These are phyloP conservation scores for Durusdinium trenchii DNA, from an alignment of 73 alveolate genomes.

Conservation along the genomic window DNA sequence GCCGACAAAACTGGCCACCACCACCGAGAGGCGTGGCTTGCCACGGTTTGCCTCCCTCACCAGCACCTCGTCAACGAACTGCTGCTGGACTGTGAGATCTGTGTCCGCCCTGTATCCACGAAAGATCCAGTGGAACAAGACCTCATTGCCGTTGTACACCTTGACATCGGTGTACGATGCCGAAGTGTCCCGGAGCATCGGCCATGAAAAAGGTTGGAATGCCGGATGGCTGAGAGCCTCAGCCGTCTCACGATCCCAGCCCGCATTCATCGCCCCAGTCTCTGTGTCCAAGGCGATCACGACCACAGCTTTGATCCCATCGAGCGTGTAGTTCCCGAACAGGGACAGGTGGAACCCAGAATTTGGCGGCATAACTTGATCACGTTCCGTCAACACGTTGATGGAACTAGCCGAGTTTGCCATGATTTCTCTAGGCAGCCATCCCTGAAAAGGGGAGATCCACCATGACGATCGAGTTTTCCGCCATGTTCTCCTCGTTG, in stretches of 20 bases:
- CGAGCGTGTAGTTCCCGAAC: too few relatives aligned
- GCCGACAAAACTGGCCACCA: background rate
- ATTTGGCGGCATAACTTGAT: too few relatives aligned
- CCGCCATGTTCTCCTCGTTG: background rate
- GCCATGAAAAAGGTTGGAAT: too few relatives aligned
- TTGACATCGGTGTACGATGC: too few relatives aligned
- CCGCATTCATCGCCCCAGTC: too few relatives aligned
- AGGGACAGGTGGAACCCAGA: too few relatives aligned
- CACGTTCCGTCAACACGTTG: too few relatives aligned
- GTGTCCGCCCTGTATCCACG: background rate
- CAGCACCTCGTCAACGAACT: too few relatives aligned
- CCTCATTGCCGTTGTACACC: too few relatives aligned
- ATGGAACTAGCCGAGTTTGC: background rate
- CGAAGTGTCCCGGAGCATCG: too few relatives aligned
- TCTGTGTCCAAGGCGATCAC: background rate
- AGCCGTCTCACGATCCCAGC: background rate
- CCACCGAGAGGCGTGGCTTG: background rate
- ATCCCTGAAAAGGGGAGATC: background rate
- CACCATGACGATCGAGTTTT: background rate
- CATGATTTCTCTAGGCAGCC: background rate
- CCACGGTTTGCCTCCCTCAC: background rate
- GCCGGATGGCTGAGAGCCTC: background rate
- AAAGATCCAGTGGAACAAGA: background rate
- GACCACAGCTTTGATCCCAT: background rate
- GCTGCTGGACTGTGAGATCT: too few relatives aligned